These are phyloP conservation scores for Hemileccinum hortonii DNA, from an alignment of 1,284 basidiomycete species.

Conservation along the genomic window DNA sequence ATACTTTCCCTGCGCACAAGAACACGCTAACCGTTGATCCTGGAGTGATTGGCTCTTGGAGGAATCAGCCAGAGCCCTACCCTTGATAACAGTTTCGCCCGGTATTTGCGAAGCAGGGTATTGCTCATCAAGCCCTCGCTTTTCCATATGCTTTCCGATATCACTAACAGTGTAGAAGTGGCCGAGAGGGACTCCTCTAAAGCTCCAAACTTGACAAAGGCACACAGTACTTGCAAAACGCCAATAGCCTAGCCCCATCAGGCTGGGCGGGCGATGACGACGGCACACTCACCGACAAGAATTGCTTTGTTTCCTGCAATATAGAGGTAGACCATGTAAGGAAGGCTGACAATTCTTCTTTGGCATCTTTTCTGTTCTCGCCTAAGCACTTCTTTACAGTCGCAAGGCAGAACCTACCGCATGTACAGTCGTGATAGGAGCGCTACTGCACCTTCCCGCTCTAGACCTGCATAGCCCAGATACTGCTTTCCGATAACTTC, in stretches of 20 bases:
- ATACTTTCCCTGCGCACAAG: not conserved
- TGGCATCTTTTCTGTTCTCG: slow-evolving; percentile 59
- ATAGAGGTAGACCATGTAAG: slow-evolving; percentile 45
- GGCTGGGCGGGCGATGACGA: not conserved
- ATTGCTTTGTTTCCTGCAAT: slow-evolving; percentile 39
- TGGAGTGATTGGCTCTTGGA: slow-evolving; percentile 36
- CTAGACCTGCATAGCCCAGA: slow-evolving; percentile 71
- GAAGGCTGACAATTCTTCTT: slow-evolving; percentile 49
- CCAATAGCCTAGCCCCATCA: slow-evolving; percentile 59
- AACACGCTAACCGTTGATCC: slow-evolving; percentile 34
- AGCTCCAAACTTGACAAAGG: slow-evolving; percentile 68
- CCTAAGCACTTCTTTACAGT: slow-evolving; percentile 8
- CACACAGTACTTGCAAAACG: slow-evolving; percentile 70
- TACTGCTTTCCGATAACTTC: slow-evolving; percentile 62
- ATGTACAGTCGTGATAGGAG: slow-evolving; percentile 76
- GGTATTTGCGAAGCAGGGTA: slow-evolving; percentile 65
- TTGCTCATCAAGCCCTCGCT: slow-evolving; percentile 48
- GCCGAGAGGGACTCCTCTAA: slow-evolving; percentile 51
- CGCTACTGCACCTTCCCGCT: slow-evolving; percentile 75
- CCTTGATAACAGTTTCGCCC: slow-evolving; percentile 64
- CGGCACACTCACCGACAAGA: slow-evolving; percentile 50
- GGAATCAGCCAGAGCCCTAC: slow-evolving; percentile 66
- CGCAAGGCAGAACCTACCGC: slow-evolving; percentile 48
- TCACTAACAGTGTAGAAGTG: slow-evolving; percentile 44
- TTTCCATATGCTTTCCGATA: slow-evolving; percentile 44